Evolutionary conservation across 148 eudicot genomes (phyloP), one percentile per base, ranked within the genome.

Genomic region (Selenicereus undatus): DNA sequence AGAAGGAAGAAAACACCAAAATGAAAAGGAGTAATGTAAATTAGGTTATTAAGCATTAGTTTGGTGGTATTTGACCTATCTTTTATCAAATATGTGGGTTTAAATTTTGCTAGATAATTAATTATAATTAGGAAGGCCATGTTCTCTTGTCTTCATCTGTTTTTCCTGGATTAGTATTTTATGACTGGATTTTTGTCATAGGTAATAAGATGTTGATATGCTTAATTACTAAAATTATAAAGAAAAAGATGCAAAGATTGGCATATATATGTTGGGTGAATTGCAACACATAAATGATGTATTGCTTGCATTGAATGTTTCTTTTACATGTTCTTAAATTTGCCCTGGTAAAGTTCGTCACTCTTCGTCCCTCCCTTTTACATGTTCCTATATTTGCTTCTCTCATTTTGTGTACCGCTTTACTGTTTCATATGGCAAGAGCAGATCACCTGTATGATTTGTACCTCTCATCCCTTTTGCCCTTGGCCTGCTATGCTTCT

Each of bases 281-380:
- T 24, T 80, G 75, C 79, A 79, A 75, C 79, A 32, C 75, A 78
- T 83, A 83, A 74, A 70, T 21, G 52, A 54, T 35, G 81, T 77
- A 77, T 77, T 77, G 45, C 73, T 36, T 58, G 43, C 74, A 64
- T 64, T 62, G 45, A 45, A 60, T 32, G 32, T 32, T 32, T 32
- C 32, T 32, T 32, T 32, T 56, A 71, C 69, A 70, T 42, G 56
- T 39, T 60, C 70, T 79, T 76, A 75, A 79, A 78, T 83, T 71
- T 39, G 11, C 4, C 50, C 56, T 51, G 10, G 27, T 18, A 73
- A 78, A 78, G 42, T 50, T 78, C 18, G 35, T 74, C 43, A 24
- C 20, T 17, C 27, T 21, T 60, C 74, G 13, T 13, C 81, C 56
- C 26, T 68, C 81, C 32, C 36, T 66, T 43, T 27, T 4, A 12